Base-by-base conservation (phyloP, 2,329 filamentous ascomycete genomes). In the Beauveria brongniartii region DNA sequence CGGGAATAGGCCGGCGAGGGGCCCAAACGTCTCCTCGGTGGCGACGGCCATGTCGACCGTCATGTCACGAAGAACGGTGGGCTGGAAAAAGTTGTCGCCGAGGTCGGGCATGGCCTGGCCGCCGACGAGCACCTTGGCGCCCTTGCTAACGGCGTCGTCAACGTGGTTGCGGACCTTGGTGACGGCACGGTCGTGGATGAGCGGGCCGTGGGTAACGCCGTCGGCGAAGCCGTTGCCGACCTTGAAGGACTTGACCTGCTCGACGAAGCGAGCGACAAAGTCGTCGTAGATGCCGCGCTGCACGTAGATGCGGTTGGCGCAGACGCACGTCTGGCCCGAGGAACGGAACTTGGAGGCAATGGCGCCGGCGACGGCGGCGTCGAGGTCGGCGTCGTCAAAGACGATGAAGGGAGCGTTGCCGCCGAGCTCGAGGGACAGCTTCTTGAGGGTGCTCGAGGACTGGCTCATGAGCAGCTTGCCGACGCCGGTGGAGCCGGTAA, bases 401-500 rank as follows among this genome's bases (percentile, higher is more conserved):
- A 97, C 91, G 66, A 97, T 97, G 72, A 97, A 96, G 1, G 93
- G 93, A 0, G 93, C 90, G 72, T 97, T 97, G 53, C 93, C 94
- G 59, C 93, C 93, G 1, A 97, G 87, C 73, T 97, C 93, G 73
- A 96, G 89, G 0, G 90, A 94, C 46, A 87, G 72, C 66, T 86
- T 83, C 82, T 97, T 97, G 67, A 97, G 77, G 0, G 92, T 96
- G 46, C 84, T 82, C 0, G 92, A 85, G 12, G 89, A 88, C 75
- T 97, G 92, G 78, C 90, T 89, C 92, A 97, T 96, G 59, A 99
- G 84, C 7, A 88, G 79, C 72, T 87, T 88, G 37, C 86, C 86
- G 43, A 89, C 85, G 50, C 70, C 74, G 0, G 86, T 89, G 24
- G 76, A 97, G 55, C 94, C 94, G 1, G 94, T 97, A 74, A 99